These are phyloP conservation scores for Hordeum vulgare DNA, from an alignment of 176 grass and related monocot species.

Conservation along the genomic window DNA sequence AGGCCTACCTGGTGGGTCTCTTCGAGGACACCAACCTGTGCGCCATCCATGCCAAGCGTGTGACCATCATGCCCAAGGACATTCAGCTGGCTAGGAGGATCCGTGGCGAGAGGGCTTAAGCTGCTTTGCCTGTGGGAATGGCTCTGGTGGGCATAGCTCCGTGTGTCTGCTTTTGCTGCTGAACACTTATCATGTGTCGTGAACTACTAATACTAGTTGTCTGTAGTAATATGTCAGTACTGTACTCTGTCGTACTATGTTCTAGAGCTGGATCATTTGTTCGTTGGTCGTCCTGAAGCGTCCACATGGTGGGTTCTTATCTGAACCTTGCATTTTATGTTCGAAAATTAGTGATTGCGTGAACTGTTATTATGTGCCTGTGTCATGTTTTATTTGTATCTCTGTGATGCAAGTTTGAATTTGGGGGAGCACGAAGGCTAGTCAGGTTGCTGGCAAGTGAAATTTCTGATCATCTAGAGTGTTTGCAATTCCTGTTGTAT, in stretches of 20 bases:
- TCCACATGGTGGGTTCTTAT: background rate
- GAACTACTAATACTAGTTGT: background rate
- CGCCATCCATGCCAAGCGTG: constrained; percentile 2
- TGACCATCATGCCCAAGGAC: too few species aligned
- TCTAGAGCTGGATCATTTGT: background rate
- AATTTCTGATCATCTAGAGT: too few species aligned
- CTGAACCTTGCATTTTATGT: constrained; percentile 13
- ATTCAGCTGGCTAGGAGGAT: too few species aligned
- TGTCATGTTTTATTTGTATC: background rate
- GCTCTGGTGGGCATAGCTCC: background rate
- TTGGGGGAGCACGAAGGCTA: too few species aligned
- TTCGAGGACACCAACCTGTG: constrained; percentile 66
- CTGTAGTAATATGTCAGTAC: background rate
- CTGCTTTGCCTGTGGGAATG: background rate
- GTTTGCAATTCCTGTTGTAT: too few species aligned
- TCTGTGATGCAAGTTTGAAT: background rate
- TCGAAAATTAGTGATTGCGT: background rate
- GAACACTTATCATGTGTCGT: background rate
- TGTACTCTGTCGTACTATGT: background rate
- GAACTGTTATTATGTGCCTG: background rate
- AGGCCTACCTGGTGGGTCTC: constrained; percentile 53
- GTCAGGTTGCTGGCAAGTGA: too few species aligned
- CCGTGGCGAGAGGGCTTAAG: constrained; percentile 55
- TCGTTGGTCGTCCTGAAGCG: background rate
- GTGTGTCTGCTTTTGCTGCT: background rate